Percentiles rank a stretch among this genome's conserved stretches.
phyloP scores from a whole-genome alignment of 306 rosid genomes.

The Ochetophila trinervis region DNA sequence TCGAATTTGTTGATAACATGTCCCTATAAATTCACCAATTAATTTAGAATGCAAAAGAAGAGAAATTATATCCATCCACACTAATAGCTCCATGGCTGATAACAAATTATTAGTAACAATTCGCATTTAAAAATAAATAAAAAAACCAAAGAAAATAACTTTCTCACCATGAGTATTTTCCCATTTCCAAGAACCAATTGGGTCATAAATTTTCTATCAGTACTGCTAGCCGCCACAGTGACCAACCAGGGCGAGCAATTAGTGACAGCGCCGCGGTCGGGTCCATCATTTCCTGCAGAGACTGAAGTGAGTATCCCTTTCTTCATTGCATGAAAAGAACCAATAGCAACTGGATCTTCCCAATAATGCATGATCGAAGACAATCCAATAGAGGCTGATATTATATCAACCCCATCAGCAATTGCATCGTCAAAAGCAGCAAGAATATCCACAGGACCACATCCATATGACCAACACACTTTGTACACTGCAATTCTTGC shows the following conservation, averaged over 20 bases:
- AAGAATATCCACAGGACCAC: slow-evolving; percentile 18
- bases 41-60: background rate
- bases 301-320: slow-evolving; percentile 26
- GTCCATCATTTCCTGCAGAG: slow-evolving; percentile 30
- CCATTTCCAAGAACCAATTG: slow-evolving; percentile 19
- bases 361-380: background rate
- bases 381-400: slow-evolving; percentile 11
- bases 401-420: slow-evolving; percentile 28
- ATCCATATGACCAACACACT: slow-evolving; percentile 25
- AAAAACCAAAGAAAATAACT: background rate
- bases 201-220: slow-evolving; percentile 2
- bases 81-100: too few relatives aligned
- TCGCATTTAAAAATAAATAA: too few relatives aligned
- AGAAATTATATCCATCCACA: too few relatives aligned
- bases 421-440: slow-evolving; percentile 36
- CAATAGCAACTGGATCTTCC: slow-evolving; percentile 14
- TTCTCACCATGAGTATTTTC: background rate
- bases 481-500: slow-evolving; percentile 26
- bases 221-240: slow-evolving; percentile 26
- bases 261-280: background rate
- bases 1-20: slow-evolving; percentile 10
- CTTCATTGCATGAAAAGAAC: slow-evolving; percentile 31
- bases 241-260: slow-evolving; percentile 20
- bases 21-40: slow-evolving; percentile 3
- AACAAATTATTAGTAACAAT: too few relatives aligned